Conservation (phyloP, 2,329 filamentous ascomycete species). For the Curvularia sp. region DNA sequence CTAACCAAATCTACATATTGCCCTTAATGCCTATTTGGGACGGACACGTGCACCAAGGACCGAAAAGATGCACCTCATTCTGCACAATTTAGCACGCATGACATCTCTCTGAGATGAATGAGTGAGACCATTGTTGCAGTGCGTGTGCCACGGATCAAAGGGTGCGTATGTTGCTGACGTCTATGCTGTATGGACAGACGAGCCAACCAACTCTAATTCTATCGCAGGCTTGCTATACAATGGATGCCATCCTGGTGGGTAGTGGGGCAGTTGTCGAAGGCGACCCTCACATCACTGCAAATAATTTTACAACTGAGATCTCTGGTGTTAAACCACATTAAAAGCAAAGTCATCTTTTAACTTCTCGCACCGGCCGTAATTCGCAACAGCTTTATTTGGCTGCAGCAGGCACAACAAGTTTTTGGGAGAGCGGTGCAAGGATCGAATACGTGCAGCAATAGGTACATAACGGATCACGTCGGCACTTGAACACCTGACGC, state of each 20-base stretch:
- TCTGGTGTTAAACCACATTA: not conserved
- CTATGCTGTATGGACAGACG: slow-evolving; percentile 14
- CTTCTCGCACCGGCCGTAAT: not conserved
- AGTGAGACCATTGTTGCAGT: not conserved
- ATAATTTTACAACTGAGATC: not conserved
- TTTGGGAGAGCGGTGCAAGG: not conserved
- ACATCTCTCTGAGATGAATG: slow-evolving; percentile 8
- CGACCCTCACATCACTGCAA: not conserved
- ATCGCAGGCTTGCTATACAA: slow-evolving; percentile 14
- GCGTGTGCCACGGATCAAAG: slow-evolving; percentile 10
- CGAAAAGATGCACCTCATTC: not conserved
- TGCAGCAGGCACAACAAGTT: not conserved
- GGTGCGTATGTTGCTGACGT: slow-evolving; percentile 21
- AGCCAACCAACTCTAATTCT: slow-evolving; percentile 12
- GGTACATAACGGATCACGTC: slow-evolving; percentile 7
- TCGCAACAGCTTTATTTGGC: not conserved
- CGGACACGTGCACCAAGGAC: not conserved
- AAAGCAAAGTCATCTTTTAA: not conserved
- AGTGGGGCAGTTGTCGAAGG: slow-evolving; percentile 2
- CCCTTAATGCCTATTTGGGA: not conserved
- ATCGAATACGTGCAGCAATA: not conserved
- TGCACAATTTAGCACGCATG: slow-evolving; percentile 6
- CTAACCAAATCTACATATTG: slow-evolving; percentile 9
- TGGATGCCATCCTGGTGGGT: not conserved
- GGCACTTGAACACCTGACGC: slow-evolving; percentile 17